Conservation (phyloP, 1,284 basidiomycete genomes). For the Cryptococcus amylolentus region DNA sequence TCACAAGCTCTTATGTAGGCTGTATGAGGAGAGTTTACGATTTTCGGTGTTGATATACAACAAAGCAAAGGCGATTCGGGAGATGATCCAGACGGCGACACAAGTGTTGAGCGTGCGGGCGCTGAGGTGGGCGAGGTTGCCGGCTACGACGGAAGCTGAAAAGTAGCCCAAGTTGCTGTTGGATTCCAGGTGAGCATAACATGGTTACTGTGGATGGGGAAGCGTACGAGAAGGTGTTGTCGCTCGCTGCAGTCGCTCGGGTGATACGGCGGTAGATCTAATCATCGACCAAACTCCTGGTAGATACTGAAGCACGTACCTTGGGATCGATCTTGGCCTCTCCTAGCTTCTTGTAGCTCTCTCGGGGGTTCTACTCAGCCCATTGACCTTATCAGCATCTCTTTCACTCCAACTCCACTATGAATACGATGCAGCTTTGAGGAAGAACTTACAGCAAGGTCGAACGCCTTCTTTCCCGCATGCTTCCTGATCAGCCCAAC, state of each 20-base stretch:
- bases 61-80: conserved; percentile 21
- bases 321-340: conserved; percentile 5
- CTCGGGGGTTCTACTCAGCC: conserved; percentile 11
- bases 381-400: too few species aligned
- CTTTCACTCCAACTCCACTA: too few species aligned
- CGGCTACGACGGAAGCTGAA: conserved; percentile 26
- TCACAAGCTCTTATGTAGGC: background rate
- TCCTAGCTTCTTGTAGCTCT: conserved; percentile 14
- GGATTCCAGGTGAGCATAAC: too few species aligned
- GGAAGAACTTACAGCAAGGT: too few species aligned
- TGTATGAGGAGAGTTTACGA: conserved; percentile 10
- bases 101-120: conserved; percentile 14
- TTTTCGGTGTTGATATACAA: conserved; percentile 27
- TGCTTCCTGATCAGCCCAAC: conserved; percentile 1
- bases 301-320: background rate
- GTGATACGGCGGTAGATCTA: conserved; percentile 14
- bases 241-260: conserved; percentile 29
- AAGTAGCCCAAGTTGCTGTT: conserved; percentile 21
- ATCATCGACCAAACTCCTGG: background rate
- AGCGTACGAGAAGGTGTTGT: conserved; percentile 13
- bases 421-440: too few species aligned
- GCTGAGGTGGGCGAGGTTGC: conserved; percentile 25
- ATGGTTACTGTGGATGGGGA: too few species aligned
- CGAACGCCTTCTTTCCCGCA: too few species aligned
- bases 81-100: conserved; percentile 16